Conservation (phyloP, 2,329 filamentous ascomycete species). For the Trichoderma atroviride region DNA sequence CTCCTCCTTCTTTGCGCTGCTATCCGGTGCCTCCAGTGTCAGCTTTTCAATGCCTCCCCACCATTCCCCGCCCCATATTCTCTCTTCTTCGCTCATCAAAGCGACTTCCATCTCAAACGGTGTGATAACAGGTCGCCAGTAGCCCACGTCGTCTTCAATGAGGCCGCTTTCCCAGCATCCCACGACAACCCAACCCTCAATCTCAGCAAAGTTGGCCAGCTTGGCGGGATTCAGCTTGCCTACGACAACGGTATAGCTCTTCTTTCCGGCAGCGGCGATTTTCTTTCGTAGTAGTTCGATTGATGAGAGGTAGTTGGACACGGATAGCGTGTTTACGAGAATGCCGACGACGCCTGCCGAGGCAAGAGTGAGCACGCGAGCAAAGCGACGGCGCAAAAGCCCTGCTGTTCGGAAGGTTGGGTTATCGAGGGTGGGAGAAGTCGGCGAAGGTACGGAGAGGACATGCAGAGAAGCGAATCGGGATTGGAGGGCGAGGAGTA, state of each 20-base stretch:
- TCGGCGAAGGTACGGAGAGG: constrained; percentile 64
- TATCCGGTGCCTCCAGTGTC: constrained; percentile 42
- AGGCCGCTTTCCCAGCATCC: constrained; percentile 97
- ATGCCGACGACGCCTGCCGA: constrained; percentile 88
- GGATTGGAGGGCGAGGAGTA: constrained; percentile 84
- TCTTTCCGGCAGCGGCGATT: constrained; percentile 83
- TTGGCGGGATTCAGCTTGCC: constrained; percentile 96
- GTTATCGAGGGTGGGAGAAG: constrained; percentile 53
- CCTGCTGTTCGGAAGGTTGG: constrained; percentile 50
- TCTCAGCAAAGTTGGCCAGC: constrained; percentile 92
- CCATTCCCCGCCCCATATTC: constrained; percentile 88
- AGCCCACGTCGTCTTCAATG: constrained; percentile 78
- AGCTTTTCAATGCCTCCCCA: constrained; percentile 80
- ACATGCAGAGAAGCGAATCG: constrained; percentile 79
- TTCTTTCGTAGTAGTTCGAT: constrained; percentile 71
- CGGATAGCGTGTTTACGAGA: constrained; percentile 90
- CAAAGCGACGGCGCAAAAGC: constrained; percentile 82
- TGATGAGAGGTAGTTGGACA: constrained; percentile 84
- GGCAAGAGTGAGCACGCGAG: constrained; percentile 76
- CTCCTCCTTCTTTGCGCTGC: constrained; percentile 26
- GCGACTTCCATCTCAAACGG: constrained; percentile 88
- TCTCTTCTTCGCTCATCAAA: constrained; percentile 71
- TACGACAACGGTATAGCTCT: constrained; percentile 93
- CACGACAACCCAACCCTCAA: constrained; percentile 95
- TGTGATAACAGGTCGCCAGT: constrained; percentile 89